These are phyloP conservation scores for Delonix regia DNA, from an alignment of 306 rosid genomes.

Conservation along the genomic window DNA sequence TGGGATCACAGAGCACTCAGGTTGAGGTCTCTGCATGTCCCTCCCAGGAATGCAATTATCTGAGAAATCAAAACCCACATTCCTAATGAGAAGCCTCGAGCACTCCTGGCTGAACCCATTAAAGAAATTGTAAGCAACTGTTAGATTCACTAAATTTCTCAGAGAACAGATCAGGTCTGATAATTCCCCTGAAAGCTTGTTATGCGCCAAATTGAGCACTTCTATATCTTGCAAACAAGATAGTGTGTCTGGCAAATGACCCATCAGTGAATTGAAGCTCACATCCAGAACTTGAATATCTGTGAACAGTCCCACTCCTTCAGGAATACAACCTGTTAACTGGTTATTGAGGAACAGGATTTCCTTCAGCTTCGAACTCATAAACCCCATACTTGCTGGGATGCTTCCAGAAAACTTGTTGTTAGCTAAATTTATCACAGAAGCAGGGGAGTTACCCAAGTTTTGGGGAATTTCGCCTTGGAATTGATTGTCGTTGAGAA, in stretches of 20 bases:
- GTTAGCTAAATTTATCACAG: constrained; percentile 84
- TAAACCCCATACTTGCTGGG: constrained; percentile 72
- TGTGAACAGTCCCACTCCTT: constrained; percentile 77
- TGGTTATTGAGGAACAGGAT: constrained; percentile 75
- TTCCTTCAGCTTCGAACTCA: constrained; percentile 65
- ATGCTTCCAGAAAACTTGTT: constrained; percentile 70
- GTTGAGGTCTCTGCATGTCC: constrained; percentile 78
- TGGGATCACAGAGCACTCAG: constrained; percentile 79
- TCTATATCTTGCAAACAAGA: constrained; percentile 72
- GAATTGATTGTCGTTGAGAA: constrained; percentile 83
- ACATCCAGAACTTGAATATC: constrained; percentile 82
- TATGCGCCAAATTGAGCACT: constrained; percentile 79
- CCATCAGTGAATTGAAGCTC: constrained; percentile 78
- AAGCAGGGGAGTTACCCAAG: constrained; percentile 86
- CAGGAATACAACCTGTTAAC: constrained; percentile 86
- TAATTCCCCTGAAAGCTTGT: constrained; percentile 80
- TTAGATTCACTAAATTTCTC: constrained; percentile 61
- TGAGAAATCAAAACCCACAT: constrained; percentile 81
- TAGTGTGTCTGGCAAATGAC: constrained; percentile 85
- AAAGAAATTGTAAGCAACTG: constrained; percentile 83
- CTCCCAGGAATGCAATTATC: constrained; percentile 83
- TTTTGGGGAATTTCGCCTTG: constrained; percentile 75
- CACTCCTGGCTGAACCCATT: constrained; percentile 82
- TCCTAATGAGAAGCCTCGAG: constrained; percentile 44
- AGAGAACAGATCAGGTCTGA: constrained; percentile 74